Evolutionary conservation across 192 early-diverging fungal genomes (phyloP).

Genomic region (Ramicandelaber brevisporus): DNA sequence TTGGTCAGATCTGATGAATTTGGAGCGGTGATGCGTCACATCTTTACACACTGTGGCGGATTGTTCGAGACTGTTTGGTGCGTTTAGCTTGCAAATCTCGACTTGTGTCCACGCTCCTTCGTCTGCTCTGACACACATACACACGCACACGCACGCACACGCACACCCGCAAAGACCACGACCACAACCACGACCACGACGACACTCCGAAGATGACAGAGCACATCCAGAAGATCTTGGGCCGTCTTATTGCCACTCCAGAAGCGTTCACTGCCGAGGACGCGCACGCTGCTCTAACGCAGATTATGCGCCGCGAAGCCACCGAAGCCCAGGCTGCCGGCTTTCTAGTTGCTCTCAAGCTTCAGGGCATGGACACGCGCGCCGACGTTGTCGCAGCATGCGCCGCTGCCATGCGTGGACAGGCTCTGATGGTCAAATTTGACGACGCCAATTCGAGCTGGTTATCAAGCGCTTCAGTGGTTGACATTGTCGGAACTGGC

Average conservation of each 20-base stretch:
- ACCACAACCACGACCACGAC: neutral
- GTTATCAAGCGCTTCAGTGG: no score
- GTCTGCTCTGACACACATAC: no score
- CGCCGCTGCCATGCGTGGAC: constrained; percentile 42
- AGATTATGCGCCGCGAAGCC: constrained; percentile 54
- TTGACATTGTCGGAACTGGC: constrained; percentile 95
- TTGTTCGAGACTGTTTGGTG: no score
- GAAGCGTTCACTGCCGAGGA: constrained; percentile 25
- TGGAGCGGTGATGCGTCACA: no score
- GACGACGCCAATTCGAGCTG: constrained; percentile 14
- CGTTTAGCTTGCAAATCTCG: no score
- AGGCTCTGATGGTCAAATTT: constrained; percentile 30
- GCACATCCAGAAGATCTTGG: constrained; percentile 27
- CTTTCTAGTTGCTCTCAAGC: constrained; percentile 55
- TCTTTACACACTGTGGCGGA: no score
- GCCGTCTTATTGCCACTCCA: constrained; percentile 35
- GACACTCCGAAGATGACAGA: neutral
- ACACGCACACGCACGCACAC: neutral
- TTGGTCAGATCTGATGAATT: no score
- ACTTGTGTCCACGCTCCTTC: no score
- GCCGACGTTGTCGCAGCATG: constrained; percentile 56
- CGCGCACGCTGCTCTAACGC: constrained; percentile 26
- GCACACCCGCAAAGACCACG: constrained; percentile 1
- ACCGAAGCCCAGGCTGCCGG: constrained; percentile 69
- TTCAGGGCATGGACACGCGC: constrained; percentile 38